Base-by-base conservation (phyloP, 768 basidiomycete species). In the Leccinum uliginosum region DNA sequence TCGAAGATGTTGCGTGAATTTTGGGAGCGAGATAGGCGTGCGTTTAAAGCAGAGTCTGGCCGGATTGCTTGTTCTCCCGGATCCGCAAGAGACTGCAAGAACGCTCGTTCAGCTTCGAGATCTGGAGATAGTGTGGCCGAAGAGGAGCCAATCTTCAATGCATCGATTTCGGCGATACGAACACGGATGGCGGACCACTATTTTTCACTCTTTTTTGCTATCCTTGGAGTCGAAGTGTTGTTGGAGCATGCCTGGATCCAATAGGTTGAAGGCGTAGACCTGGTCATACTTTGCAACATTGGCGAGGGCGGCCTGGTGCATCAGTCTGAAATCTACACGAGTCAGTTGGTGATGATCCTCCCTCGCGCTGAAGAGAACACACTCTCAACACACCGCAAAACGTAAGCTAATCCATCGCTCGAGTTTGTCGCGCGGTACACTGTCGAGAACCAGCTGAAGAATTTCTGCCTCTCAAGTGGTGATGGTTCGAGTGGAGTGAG, bases 341-440 rank as follows among this genome's bases (percentile, higher is more conserved):
- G 46, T 58, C 44, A 59, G 58, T 50, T n/a, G 48, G 29, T 29
- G 40, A 44, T 12, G 15, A 43, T 46, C 30, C 8, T 15, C 17
- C n/a, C 29, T 0, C 19, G n/a, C 0, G 6, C 19, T 3, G 47
- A 38, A 46, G 54, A 32, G 15, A 35, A 65, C 71, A 51, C 63
- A 93, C 95, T 93, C 75, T 98, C 96, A 30, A 98, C 80, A 53
- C 97, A 80, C 54, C 93, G 78, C 56, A 99, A 73, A 26, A 78
- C 81, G 65, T 97, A 94, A 0, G 87, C 75, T 44, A 79, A 70
- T 1, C 94, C 95, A 70, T 98, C 93, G 23, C 78, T 78, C 6
- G 81, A 78, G 59, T 84, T 87, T 35, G 82, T 83, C 0, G 93
- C 97, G 34, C 89, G 84, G 67, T 97, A 98, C 6, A 93, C 84